A percentile compares a stretch with the other conserved stretches of the same genome.
Evolutionary conservation across 2,329 filamentous ascomycete species (phyloP).

Genomic region (Stagonosporopsis rhizophila): DNA sequence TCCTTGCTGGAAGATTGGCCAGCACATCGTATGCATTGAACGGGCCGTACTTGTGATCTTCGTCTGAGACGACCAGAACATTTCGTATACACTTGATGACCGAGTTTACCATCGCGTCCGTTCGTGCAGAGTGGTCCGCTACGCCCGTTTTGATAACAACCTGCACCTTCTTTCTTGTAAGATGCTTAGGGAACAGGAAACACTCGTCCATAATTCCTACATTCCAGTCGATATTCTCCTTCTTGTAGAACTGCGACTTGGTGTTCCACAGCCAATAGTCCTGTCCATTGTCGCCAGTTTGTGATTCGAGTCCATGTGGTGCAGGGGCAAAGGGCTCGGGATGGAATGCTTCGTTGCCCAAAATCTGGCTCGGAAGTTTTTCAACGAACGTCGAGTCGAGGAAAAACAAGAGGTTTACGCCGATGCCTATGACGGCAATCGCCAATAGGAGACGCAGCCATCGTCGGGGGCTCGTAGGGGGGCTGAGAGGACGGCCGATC

Average conservation of each 20-base stretch:
- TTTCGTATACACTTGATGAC: conserved; percentile 61
- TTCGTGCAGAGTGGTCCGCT: conserved; percentile 61
- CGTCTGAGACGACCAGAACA: conserved; percentile 63
- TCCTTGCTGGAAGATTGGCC: conserved; percentile 47
- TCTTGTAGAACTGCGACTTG: conserved; percentile 16
- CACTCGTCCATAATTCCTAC: conserved; percentile 29
- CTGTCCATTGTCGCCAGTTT: conserved; percentile 7
- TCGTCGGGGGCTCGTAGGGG: conserved; percentile 2
- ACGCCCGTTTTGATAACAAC: conserved; percentile 62
- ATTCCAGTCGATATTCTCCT: conserved; percentile 13
- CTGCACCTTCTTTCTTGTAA: conserved; percentile 43
- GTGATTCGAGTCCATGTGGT: conserved; percentile 8
- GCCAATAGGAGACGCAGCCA: conserved; percentile 17
- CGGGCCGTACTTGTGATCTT: conserved; percentile 55
- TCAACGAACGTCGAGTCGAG: conserved; percentile 18
- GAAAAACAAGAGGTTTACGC: conserved; percentile 20
- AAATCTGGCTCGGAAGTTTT: conserved; percentile 5
- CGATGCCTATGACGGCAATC: conserved; percentile 13
- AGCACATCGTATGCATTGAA: conserved; percentile 51
- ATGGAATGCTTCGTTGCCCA: conserved; percentile 19
- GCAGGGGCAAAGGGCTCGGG: conserved; percentile 12
- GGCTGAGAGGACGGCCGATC: conserved; percentile 8
- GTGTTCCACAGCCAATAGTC: conserved; percentile 28
- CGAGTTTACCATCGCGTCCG: conserved; percentile 56
- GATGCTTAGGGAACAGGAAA: conserved; percentile 38